Percentiles rank a stretch among this genome's conserved stretches.
Conservation (phyloP, 805 yeast genomes). For the Candida montana region DNA sequence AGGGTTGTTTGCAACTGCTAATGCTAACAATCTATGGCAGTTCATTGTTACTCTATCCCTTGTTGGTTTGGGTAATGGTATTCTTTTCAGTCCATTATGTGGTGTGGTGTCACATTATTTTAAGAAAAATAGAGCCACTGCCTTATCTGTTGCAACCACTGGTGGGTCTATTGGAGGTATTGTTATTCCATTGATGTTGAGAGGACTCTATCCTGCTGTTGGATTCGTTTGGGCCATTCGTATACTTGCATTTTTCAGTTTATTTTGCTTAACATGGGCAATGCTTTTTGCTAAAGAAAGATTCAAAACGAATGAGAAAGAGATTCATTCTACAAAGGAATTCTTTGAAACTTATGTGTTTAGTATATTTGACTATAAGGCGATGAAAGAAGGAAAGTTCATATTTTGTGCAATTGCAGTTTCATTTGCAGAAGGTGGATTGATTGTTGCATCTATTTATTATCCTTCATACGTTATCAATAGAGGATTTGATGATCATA, state of each 20-base stretch:
- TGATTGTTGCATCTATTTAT: conserved; percentile 42
- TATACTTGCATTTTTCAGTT: conserved; percentile 43
- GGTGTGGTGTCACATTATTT: conserved; percentile 68
- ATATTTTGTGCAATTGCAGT: conserved; percentile 38
- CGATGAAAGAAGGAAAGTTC: conserved; percentile 40
- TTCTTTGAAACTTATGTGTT: conserved; percentile 19
- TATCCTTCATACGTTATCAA: conserved; percentile 49
- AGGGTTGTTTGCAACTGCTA: conserved; percentile 57
- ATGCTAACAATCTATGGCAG: conserved; percentile 48
- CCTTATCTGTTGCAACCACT: conserved; percentile 43
- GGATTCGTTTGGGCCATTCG: conserved; percentile 62
- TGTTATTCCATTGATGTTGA: conserved; percentile 48
- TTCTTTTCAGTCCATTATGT: conserved; percentile 55
- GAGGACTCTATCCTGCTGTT: conserved; percentile 41
- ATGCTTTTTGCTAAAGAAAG: conserved; percentile 37
- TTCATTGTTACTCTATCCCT: conserved; percentile 57
- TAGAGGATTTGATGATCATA: conserved; percentile 38
- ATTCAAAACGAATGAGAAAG: conserved; percentile 21
- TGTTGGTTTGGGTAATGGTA: conserved; percentile 55
- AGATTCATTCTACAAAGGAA: neutral
- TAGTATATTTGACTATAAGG: conserved; percentile 34
- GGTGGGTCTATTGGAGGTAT: conserved; percentile 59
- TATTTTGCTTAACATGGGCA: conserved; percentile 33
- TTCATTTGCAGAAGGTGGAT: conserved; percentile 30
- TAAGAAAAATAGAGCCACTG: conserved; percentile 50